Evolutionary conservation across 2,329 filamentous ascomycete species (phyloP).

Genomic region (Pezicula carpinea): DNA sequence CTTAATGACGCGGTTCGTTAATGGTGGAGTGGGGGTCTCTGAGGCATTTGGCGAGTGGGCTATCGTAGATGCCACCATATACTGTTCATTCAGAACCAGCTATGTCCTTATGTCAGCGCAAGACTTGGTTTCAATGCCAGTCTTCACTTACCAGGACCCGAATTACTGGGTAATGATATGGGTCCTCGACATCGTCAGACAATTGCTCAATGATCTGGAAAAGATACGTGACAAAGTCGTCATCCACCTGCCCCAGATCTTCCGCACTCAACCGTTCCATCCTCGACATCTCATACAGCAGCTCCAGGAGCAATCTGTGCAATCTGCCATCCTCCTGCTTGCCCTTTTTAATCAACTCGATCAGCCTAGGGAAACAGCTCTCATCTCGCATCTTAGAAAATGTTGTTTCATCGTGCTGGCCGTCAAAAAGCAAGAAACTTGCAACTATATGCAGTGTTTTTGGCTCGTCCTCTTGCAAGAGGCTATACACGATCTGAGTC

Average conservation of each 20-base stretch:
- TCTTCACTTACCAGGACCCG: slow-evolving; percentile 69
- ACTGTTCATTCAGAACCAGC: slow-evolving; percentile 97
- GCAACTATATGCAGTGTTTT: slow-evolving; percentile 77
- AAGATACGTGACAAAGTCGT: slow-evolving; percentile 78
- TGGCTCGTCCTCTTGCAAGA: slow-evolving; percentile 83
- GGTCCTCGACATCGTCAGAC: slow-evolving; percentile 82
- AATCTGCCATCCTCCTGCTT: slow-evolving; percentile 64
- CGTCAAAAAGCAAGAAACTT: slow-evolving; percentile 83
- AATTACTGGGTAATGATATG: slow-evolving; percentile 94
- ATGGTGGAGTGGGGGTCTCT: slow-evolving; percentile 35
- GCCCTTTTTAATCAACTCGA: slow-evolving; percentile 70
- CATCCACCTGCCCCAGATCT: slow-evolving; percentile 72
- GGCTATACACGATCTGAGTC: slow-evolving; percentile 84
- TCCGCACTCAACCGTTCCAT: slow-evolving; percentile 75
- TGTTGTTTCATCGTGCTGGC: slow-evolving; percentile 68
- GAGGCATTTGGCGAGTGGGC: slow-evolving; percentile 29
- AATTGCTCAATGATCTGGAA: slow-evolving; percentile 84
- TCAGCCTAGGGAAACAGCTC: slow-evolving; percentile 74
- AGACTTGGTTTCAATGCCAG: background rate
- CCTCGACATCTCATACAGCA: slow-evolving; percentile 94
- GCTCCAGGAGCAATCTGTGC: slow-evolving; percentile 76
- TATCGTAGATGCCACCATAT: slow-evolving; percentile 74
- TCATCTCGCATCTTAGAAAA: slow-evolving; percentile 87
- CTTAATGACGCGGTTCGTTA: slow-evolving; percentile 94
- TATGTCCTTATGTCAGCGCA: slow-evolving; percentile 34